Conservation (phyloP, 75 land plant species). For the Sequoiadendron giganteum region DNA sequence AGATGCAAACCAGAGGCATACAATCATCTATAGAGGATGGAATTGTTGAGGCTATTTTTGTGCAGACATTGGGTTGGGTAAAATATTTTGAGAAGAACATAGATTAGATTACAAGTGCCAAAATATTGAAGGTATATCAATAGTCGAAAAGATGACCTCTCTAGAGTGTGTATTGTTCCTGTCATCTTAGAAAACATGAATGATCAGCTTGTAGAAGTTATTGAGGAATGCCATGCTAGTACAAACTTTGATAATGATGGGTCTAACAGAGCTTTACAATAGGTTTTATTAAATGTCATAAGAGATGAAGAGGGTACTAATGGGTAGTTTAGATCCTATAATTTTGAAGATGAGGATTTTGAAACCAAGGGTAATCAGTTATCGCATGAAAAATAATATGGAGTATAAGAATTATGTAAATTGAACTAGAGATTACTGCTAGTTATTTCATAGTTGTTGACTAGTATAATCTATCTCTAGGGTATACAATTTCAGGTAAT, state of each 20-base stretch:
- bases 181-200: conserved; percentile 12
- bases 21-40: too few species aligned
- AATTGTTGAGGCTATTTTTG: too few species aligned
- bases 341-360: conserved; percentile 13
- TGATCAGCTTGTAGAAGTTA: neutral
- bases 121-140: too few species aligned
- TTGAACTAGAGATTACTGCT: too few species aligned
- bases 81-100: conserved; percentile 77
- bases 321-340: conserved; percentile 24
- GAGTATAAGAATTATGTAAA: too few species aligned
- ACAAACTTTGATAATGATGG: conserved; percentile 10
- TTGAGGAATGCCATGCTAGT: neutral
- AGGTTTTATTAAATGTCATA: neutral
- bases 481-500: too few species aligned
- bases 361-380: conserved; percentile 12
- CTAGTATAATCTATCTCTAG: too few species aligned
- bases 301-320: conserved; percentile 22
- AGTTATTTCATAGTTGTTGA: too few species aligned
- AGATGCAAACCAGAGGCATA: too few species aligned
- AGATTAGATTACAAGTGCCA: too few species aligned
- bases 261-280: conserved; percentile 1
- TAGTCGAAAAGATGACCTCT: conserved; percentile 64
- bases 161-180: conserved; percentile 30
- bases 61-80: conserved; percentile 71
- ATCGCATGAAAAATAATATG: conserved; percentile 12